phyloP scores from a whole-genome alignment of 495 filamentous ascomycete genomes.

The Hypoxylon intermedium region DNA sequence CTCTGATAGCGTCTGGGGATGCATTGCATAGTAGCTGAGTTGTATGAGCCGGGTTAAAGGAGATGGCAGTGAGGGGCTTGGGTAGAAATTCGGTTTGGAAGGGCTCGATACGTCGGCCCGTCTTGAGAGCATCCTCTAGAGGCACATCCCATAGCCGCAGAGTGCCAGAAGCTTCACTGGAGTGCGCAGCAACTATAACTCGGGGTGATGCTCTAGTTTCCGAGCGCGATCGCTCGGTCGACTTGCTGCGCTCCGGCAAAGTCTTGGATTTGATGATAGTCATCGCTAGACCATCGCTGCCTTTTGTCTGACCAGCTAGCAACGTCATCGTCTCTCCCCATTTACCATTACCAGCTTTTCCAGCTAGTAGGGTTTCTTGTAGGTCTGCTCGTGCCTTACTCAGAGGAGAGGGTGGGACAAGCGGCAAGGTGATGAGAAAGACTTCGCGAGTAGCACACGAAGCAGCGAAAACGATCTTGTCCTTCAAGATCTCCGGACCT shows the following conservation, averaged over 20 bases:
- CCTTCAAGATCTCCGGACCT: slow-evolving; percentile 65
- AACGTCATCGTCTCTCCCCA: slow-evolving; percentile 68
- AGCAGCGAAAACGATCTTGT: slow-evolving; percentile 72
- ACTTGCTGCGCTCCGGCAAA: slow-evolving; percentile 43
- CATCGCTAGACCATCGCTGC: slow-evolving; percentile 71
- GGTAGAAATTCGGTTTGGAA: slow-evolving; percentile 70
- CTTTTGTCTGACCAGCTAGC: slow-evolving; percentile 64
- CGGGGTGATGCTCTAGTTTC: slow-evolving; percentile 37
- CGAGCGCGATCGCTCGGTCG: slow-evolving; percentile 44
- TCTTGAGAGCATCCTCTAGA: slow-evolving; percentile 47
- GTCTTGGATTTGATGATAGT: slow-evolving; percentile 62
- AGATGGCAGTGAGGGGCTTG: slow-evolving; percentile 67
- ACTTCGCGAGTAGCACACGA: slow-evolving; percentile 74
- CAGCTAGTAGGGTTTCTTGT: slow-evolving; percentile 50
- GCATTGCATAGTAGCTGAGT: slow-evolving; percentile 73
- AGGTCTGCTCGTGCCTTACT: slow-evolving; percentile 59
- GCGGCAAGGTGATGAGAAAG: slow-evolving; percentile 73
- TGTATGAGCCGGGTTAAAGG: slow-evolving; percentile 72
- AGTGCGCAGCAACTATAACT: slow-evolving; percentile 61
- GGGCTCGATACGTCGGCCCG: slow-evolving; percentile 56
- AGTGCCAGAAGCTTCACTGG: slow-evolving; percentile 69
- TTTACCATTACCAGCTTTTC: slow-evolving; percentile 58
- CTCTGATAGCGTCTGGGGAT: slow-evolving; percentile 69
- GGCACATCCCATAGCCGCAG: slow-evolving; percentile 57
- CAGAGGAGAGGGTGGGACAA: slow-evolving; percentile 72